These are phyloP conservation scores for Blastomyces gilchristii DNA, from an alignment of 2,329 filamentous ascomycete species.

Conservation along the genomic window DNA sequence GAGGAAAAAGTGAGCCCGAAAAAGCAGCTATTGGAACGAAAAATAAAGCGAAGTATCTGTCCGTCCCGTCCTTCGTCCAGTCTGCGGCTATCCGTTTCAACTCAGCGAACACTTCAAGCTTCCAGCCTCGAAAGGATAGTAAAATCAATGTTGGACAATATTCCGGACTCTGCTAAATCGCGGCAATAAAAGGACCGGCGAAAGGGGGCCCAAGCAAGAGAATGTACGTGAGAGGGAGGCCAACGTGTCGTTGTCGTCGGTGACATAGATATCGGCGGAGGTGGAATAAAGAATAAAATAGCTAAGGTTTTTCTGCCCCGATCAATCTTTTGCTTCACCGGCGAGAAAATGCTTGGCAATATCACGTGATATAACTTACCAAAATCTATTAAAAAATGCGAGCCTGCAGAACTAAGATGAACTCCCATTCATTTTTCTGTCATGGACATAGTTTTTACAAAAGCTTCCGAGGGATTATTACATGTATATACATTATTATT, in stretches of 20 bases:
- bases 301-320: no score
- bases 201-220: not conserved
- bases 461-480: no score
- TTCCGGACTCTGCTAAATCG: not conserved
- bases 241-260: conserved; percentile 2
- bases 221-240: not conserved
- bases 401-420: no score
- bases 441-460: no score
- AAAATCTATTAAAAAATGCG: no score
- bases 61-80: not conserved
- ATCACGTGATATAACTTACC: no score
- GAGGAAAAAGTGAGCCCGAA: not conserved
- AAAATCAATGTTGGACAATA: not conserved
- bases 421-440: no score
- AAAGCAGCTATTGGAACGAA: not conserved
- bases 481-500: no score
- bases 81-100: not conserved
- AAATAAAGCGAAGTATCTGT: not conserved
- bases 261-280: not conserved
- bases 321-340: no score
- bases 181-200: not conserved
- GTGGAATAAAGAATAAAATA: no score
- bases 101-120: not conserved
- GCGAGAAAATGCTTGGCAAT: no score
- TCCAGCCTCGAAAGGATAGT: not conserved